A percentile compares a stretch with the other conserved stretches of the same genome.
Conservation (phyloP, 176 grass and related monocot genomes). For the Carex cristatella region DNA sequence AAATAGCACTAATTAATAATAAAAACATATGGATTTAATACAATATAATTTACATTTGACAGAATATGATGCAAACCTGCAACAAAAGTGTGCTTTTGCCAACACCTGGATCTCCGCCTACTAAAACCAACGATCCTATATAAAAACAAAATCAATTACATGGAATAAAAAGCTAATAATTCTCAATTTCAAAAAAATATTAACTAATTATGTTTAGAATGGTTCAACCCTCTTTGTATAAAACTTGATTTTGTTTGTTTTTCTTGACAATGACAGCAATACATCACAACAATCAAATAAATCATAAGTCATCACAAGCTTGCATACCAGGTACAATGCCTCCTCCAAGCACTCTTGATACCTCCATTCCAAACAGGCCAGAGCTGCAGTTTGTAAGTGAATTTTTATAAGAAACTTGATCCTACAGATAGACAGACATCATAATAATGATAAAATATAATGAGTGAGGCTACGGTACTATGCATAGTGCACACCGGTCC, state of each 20-base stretch:
- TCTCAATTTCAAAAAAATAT: not conserved
- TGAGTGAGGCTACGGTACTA: no score
- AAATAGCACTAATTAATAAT: constrained; percentile 33
- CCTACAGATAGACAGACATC: not conserved
- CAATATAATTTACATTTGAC: not conserved
- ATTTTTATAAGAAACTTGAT: not conserved
- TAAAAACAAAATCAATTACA: constrained; percentile 11
- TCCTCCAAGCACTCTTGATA: constrained; percentile 76
- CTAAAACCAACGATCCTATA: constrained; percentile 87
- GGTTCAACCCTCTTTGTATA: not conserved
- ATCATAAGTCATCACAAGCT: not conserved
- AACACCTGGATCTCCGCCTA: constrained; percentile 94
- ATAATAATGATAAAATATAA: not conserved
- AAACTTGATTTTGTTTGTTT: not conserved
- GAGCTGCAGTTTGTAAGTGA: constrained; percentile 29
- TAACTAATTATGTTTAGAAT: not conserved
- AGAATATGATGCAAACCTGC: constrained; percentile 47
- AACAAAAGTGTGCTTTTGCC: constrained; percentile 96
- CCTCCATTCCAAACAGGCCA: constrained; percentile 65
- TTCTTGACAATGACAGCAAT: not conserved
- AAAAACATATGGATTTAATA: constrained; percentile 22
- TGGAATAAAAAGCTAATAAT: not conserved
- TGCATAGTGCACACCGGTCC: no score
- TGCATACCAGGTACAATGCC: constrained; percentile 83
- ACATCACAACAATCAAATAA: not conserved